Conservation (phyloP, 192 early-diverging fungal species). For the Coemansia sp. region DNA sequence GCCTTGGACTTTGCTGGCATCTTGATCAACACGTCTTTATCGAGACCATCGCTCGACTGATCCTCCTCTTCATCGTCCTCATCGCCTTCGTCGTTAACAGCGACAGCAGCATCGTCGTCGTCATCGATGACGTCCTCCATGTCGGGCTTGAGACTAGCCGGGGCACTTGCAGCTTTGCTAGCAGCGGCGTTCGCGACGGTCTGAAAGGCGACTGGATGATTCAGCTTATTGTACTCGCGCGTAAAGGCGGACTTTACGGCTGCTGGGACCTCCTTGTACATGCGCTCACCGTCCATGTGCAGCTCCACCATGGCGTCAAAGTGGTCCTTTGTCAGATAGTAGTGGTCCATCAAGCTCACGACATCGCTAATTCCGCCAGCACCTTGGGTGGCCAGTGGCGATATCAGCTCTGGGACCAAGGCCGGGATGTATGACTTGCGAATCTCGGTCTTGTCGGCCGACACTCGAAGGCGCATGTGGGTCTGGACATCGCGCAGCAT, state of each 20-base stretch:
- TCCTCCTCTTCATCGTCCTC: conserved; percentile 8
- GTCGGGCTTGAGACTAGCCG: conserved; percentile 26
- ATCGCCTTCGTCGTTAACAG: conserved; percentile 5
- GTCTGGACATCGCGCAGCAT: conserved; percentile 84
- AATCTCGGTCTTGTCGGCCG: conserved; percentile 85
- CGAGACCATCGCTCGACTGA: conserved; percentile 9
- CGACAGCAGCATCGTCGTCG: conserved; percentile 24
- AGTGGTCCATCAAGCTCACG: conserved; percentile 90
- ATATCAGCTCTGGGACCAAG: conserved; percentile 41
- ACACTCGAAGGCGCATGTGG: conserved; percentile 80
- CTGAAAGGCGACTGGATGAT: conserved; percentile 42
- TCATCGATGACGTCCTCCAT: conserved; percentile 33
- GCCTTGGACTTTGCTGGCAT: conserved; percentile 7
- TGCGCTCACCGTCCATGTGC: conserved; percentile 60
- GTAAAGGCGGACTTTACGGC: conserved; percentile 82
- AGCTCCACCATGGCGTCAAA: conserved; percentile 87
- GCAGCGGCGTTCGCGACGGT: conserved; percentile 14
- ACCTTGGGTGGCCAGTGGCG: conserved; percentile 36
- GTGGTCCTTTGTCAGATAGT: conserved; percentile 88
- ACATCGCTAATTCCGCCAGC: conserved; percentile 68
- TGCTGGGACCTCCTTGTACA: conserved; percentile 62
- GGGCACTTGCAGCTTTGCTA: conserved; percentile 17
- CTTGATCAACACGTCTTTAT: conserved; percentile 26
- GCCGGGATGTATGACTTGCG: conserved; percentile 85
- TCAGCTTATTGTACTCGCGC: conserved; percentile 60